Conservation (phyloP, 768 basidiomycete genomes). For the Amyloporia xantha region DNA sequence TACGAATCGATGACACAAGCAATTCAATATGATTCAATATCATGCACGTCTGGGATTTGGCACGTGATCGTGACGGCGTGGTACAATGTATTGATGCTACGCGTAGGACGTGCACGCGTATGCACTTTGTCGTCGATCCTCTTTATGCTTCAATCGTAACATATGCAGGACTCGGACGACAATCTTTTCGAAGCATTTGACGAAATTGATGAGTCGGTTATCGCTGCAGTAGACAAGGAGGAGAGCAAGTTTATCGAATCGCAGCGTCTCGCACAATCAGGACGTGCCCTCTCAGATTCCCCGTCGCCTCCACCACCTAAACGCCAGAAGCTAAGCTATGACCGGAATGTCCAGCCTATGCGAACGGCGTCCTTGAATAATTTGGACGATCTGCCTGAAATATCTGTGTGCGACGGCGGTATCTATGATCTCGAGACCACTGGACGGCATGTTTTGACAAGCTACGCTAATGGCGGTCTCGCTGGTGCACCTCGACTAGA, state of each 20-base stretch:
- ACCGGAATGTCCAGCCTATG: slow-evolving; percentile 29
- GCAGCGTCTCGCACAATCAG: slow-evolving; percentile 18
- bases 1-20: no score
- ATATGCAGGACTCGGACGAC: slow-evolving; percentile 61
- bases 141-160: neutral
- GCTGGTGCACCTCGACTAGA: no score
- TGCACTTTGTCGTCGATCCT: neutral
- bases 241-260: slow-evolving; percentile 35
- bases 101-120: neutral
- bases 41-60: no score
- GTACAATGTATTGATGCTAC: no score
- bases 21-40: no score
- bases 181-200: slow-evolving; percentile 44
- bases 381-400: slow-evolving; percentile 53
- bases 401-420: slow-evolving; percentile 54
- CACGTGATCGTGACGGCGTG: no score
- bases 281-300: slow-evolving; percentile 18
- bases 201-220: slow-evolving; percentile 56
- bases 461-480: no score
- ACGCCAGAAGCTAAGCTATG: slow-evolving; percentile 45
- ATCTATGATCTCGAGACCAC: slow-evolving; percentile 30
- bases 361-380: slow-evolving; percentile 24
- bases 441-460: slow-evolving; percentile 4
- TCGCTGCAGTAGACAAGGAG: slow-evolving; percentile 55
- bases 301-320: slow-evolving; percentile 35